Percentiles rank a stretch among this genome's conserved stretches.
These are phyloP conservation scores for Dendrobium officinale DNA, from an alignment of 106 monocot species.

Conservation along the genomic window DNA sequence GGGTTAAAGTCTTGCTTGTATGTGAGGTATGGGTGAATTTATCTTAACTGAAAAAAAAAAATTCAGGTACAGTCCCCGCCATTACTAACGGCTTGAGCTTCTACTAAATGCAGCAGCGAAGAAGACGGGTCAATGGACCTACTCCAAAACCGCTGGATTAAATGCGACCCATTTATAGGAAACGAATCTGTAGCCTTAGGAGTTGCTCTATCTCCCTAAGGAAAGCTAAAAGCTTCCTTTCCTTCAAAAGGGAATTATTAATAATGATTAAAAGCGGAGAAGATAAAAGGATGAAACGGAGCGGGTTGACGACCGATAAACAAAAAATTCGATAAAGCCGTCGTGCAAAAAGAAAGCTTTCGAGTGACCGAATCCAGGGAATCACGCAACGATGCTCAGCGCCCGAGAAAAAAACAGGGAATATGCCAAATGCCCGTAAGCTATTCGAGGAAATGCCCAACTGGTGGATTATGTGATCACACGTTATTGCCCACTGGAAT, in stretches of 20 bases:
- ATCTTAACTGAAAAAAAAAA: no score
- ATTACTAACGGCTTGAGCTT: conserved; percentile 2
- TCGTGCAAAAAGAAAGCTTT: neutral
- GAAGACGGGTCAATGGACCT: conserved; percentile 1
- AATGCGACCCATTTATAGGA: neutral
- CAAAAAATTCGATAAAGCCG: neutral
- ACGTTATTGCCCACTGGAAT: no score
- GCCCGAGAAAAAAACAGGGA: neutral
- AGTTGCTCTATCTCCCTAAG: neutral
- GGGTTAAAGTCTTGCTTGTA: no score
- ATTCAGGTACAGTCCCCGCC: neutral
- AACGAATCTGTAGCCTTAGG: neutral
- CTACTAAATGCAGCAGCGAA: neutral
- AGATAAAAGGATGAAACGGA: neutral
- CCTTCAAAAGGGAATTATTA: neutral
- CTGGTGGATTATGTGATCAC: neutral
- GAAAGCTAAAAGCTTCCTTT: neutral
- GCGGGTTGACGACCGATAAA: neutral
- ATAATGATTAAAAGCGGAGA: neutral
- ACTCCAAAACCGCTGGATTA: neutral
- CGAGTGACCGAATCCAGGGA: neutral
- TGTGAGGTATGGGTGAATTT: no score
- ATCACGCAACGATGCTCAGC: neutral
- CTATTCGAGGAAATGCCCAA: neutral
- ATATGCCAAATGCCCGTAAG: neutral